A percentile compares a stretch with the other conserved stretches of the same genome.
phyloP scores from a whole-genome alignment of 2,329 filamentous ascomycete genomes.

The Exutisphaerella laricina region DNA sequence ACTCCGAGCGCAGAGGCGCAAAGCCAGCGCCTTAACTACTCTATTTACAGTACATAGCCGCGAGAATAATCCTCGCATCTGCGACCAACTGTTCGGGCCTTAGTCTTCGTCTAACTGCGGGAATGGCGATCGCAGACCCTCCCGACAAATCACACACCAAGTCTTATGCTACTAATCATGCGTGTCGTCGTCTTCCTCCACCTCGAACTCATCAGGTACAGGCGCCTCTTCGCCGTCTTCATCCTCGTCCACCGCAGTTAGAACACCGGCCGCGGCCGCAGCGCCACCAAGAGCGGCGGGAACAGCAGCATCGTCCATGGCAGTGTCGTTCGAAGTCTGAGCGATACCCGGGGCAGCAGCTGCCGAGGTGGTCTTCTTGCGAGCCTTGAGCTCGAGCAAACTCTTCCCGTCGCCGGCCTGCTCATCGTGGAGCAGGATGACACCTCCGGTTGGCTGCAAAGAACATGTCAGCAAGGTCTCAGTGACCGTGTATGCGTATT shows the following conservation, averaged over 20 bases:
- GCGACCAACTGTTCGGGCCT: not conserved
- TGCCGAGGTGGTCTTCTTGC: slow-evolving; percentile 58
- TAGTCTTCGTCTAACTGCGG: not conserved
- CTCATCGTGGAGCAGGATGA: slow-evolving; percentile 83
- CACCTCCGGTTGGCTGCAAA: slow-evolving; percentile 78
- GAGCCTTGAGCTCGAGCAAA: slow-evolving; percentile 85
- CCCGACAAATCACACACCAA: not conserved
- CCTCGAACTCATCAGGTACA: slow-evolving; percentile 68
- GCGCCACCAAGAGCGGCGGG: slow-evolving; percentile 26
- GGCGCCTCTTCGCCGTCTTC: slow-evolving; percentile 68
- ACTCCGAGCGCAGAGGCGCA: not conserved
- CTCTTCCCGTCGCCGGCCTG: slow-evolving; percentile 71
- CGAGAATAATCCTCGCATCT: not conserved
- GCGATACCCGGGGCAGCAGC: slow-evolving; percentile 34
- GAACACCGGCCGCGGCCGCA: slow-evolving; percentile 58
- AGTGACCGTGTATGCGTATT: not conserved
- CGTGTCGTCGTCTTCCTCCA: slow-evolving; percentile 58
- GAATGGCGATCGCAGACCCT: not conserved
- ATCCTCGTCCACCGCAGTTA: slow-evolving; percentile 85
- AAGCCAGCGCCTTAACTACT: not conserved
- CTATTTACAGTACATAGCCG: slow-evolving; percentile 4
- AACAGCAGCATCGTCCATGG: slow-evolving; percentile 26
- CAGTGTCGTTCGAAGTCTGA: slow-evolving; percentile 29
- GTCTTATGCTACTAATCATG: slow-evolving; percentile 1
- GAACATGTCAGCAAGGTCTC: slow-evolving; percentile 39